Base-by-base conservation (phyloP, 2,329 filamentous ascomycete species). In the Aureobasidium melanogenum region DNA sequence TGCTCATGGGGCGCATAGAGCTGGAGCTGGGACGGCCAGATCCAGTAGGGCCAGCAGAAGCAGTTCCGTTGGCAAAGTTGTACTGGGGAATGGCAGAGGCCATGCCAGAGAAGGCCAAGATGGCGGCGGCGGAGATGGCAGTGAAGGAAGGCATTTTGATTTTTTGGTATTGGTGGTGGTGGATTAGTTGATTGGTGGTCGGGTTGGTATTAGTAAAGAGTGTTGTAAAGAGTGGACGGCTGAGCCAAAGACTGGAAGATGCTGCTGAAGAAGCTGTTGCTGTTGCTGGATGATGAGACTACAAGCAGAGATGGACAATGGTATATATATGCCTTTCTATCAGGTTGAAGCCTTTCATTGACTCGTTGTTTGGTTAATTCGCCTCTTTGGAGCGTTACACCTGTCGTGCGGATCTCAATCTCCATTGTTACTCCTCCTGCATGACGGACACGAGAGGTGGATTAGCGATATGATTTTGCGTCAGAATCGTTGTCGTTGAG, bases 81-180 rank as follows among this genome's bases (percentile, higher is more conserved):
- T 38, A 46, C 36, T 54, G 46, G 14, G 61, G 61, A n/a, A 62
- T 57, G 38, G 61, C 61, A 39, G 61, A 51, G 34, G 54, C 32
- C 46, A 59, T 46, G 58, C 61, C 52, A 47, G 30, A 26, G 58
- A 60, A 30, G 46, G 58, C 58, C 24, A 61, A 43, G 36, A 50
- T 32, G 51, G 51, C 60, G 17, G 60, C 50, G 54, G 61, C 61
- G 24, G 54, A 56, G 48, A 61, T 22, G 22, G 47, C 38, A 7
- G 17, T 61, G 59, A 61, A 54, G 48, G 59, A 61, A 61, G 48
- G 59, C 59, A 61, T 61, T 46, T 60, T 60, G 58, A 38, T 51
- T 41, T 28, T 60, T 36, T 28, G 47, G 32, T 38, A 28, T 34
- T 52, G 48, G 41, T 61, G 58, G 46, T 61, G 58, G 46, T 19